Conservation (phyloP, 208 protist species). For the Wallacemonas collosoma region DNA sequence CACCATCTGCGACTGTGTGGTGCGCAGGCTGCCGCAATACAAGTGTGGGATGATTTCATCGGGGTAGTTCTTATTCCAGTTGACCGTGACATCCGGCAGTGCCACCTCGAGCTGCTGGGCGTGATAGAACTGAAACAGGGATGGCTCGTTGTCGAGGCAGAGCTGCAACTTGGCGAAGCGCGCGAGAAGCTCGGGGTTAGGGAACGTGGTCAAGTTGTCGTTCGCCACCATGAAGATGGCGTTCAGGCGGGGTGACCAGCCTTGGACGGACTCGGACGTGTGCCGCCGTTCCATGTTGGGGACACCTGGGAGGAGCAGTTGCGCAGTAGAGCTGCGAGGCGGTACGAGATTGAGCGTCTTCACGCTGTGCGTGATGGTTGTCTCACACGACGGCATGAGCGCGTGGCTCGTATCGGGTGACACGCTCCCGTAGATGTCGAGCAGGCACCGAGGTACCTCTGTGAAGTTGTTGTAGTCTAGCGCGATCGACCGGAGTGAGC, state of each 20-base stretch:
- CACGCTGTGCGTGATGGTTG: constrained; percentile 3
- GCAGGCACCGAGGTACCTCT: constrained; percentile 62
- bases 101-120: constrained; percentile 39
- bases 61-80: constrained; percentile 93
- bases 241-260: constrained; percentile 42
- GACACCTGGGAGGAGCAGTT: background rate
- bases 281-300: background rate
- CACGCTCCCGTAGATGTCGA: constrained; percentile 43
- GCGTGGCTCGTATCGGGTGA: constrained; percentile 4
- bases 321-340: background rate
- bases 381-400: background rate
- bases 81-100: constrained; percentile 74
- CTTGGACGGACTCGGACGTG: constrained; percentile 6
- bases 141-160: constrained; percentile 86
- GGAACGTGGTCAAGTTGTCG: constrained; percentile 60
- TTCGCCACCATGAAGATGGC: constrained; percentile 82
- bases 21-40: constrained; percentile 85
- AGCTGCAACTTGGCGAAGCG: constrained; percentile 67
- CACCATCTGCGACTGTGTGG: constrained; percentile 84
- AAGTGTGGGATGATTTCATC: constrained; percentile 82
- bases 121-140: constrained; percentile 67
- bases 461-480: constrained; percentile 88
- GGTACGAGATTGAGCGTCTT: background rate
- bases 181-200: constrained; percentile 35
- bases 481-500: constrained; percentile 44